A percentile compares a stretch with the other conserved stretches of the same genome.
phyloP scores from a whole-genome alignment of 805 yeast species.

The Candida odintsovae region DNA sequence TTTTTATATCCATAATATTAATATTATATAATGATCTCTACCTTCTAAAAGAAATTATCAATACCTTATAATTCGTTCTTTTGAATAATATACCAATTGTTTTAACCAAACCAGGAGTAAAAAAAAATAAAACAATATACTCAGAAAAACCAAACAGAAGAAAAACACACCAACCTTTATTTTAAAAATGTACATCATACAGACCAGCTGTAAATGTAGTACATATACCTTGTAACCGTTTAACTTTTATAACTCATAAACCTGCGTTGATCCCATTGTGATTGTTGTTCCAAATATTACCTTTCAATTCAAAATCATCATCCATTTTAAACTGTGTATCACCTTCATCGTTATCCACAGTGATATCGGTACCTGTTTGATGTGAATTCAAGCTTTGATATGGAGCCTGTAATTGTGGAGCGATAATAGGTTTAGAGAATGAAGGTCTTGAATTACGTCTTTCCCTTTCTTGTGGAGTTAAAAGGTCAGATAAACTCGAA shows the following conservation, averaged over 20 bases:
- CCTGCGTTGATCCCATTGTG: not conserved
- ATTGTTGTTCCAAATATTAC: not conserved
- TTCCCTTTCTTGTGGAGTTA: conserved; percentile 76
- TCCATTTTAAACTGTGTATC: conserved; percentile 35
- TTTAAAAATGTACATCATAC: not conserved
- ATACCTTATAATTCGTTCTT: too few species aligned
- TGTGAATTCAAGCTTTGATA: not conserved
- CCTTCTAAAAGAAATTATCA: not conserved
- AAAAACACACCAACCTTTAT: not conserved
- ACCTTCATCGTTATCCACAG: conserved; percentile 18
- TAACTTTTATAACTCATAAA: not conserved
- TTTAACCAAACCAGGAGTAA: not conserved
- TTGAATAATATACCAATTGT: not conserved
- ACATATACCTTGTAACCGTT: not conserved
- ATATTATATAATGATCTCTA: too few species aligned
- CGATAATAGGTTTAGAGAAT: conserved; percentile 11
- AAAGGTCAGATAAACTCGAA: conserved; percentile 66
- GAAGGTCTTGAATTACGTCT: conserved; percentile 59
- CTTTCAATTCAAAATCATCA: conserved; percentile 10
- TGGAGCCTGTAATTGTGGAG: not conserved
- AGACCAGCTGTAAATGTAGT: not conserved
- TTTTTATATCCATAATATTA: too few species aligned
- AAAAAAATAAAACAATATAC: not conserved
- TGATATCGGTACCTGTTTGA: conserved; percentile 1
- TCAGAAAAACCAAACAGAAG: too few species aligned